phyloP scores from a whole-genome alignment of 495 filamentous ascomycete species.

The Penicillium manginii region DNA sequence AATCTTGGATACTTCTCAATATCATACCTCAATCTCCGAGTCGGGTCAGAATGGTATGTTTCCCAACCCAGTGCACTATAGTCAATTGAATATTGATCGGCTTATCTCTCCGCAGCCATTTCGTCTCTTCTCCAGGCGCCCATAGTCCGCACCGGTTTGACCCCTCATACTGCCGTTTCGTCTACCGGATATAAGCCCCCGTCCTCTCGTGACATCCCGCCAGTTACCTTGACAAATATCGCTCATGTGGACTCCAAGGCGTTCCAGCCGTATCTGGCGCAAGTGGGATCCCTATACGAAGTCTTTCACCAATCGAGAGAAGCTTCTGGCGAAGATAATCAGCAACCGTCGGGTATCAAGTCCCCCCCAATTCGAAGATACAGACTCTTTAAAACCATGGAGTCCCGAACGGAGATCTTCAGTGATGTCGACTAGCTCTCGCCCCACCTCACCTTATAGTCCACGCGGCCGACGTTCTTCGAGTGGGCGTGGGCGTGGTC shows the following conservation, averaged over 20 bases:
- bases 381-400: slow-evolving; percentile 39
- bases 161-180: slow-evolving; percentile 70
- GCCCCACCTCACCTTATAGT: slow-evolving; percentile 46
- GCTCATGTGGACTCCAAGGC: slow-evolving; percentile 75
- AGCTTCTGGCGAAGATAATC: slow-evolving; percentile 57
- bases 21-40: slow-evolving; percentile 68
- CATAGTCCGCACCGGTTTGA: slow-evolving; percentile 83
- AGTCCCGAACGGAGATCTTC: slow-evolving; percentile 45
- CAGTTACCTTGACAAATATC: slow-evolving; percentile 90
- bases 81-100: slow-evolving; percentile 4
- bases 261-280: slow-evolving; percentile 82
- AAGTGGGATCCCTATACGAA: slow-evolving; percentile 82
- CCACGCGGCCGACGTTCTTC: slow-evolving; percentile 41
- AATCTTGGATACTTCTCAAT: slow-evolving; percentile 68
- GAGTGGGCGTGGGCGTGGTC: slow-evolving; percentile 42
- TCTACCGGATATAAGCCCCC: slow-evolving; percentile 76
- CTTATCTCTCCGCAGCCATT: slow-evolving; percentile 63
- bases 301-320: slow-evolving; percentile 79
- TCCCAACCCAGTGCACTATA: not conserved
- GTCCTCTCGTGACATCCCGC: slow-evolving; percentile 90
- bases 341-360: slow-evolving; percentile 34
- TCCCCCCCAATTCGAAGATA: slow-evolving; percentile 41
- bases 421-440: slow-evolving; percentile 39
- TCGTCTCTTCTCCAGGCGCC: slow-evolving; percentile 90
- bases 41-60: slow-evolving; percentile 75